A percentile compares a stretch with the other conserved stretches of the same genome.
Evolutionary conservation across 2,329 filamentous ascomycete species (phyloP).

Genomic region (Lachnellula arida): DNA sequence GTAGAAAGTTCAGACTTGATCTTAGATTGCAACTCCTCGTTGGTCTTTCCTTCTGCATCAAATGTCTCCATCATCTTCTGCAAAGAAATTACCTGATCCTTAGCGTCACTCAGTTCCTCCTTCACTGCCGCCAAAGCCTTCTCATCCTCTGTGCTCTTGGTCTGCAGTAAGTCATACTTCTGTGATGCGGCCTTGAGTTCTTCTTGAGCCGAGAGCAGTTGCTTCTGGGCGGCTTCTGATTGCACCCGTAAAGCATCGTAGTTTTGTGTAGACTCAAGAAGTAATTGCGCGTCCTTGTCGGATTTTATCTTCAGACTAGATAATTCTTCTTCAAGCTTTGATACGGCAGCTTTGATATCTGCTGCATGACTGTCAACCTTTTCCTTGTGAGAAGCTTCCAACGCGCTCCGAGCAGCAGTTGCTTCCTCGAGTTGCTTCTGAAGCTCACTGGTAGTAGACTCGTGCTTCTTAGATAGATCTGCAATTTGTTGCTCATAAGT

Average conservation of each 20-base stretch:
- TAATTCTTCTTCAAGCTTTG: slow-evolving; percentile 49
- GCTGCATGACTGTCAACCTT: slow-evolving; percentile 43
- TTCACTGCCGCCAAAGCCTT: slow-evolving; percentile 40
- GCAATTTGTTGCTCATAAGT: slow-evolving; percentile 45
- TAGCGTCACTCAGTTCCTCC: slow-evolving; percentile 29
- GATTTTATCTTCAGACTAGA: slow-evolving; percentile 46
- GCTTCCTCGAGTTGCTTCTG: slow-evolving; percentile 53
- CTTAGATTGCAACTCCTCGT: slow-evolving; percentile 28
- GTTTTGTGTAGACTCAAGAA: slow-evolving; percentile 32
- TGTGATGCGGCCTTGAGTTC: slow-evolving; percentile 19
- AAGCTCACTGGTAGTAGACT: slow-evolving; percentile 43
- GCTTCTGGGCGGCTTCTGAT: slow-evolving; percentile 38
- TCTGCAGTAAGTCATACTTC: slow-evolving; percentile 37
- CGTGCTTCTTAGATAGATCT: slow-evolving; percentile 48
- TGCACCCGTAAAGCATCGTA: slow-evolving; percentile 47
- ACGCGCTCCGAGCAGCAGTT: slow-evolving; percentile 41
- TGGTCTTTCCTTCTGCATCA: slow-evolving; percentile 37
- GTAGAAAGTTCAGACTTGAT: slow-evolving; percentile 27
- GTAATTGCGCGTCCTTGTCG: slow-evolving; percentile 27
- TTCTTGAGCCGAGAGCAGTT: slow-evolving; percentile 38
- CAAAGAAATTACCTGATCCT: slow-evolving; percentile 44
- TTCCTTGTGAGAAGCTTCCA: slow-evolving; percentile 43
- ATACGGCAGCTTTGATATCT: slow-evolving; percentile 42
- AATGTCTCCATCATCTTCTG: slow-evolving; percentile 46
- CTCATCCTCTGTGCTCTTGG: slow-evolving; percentile 37